phyloP scores from a whole-genome alignment of 768 basidiomycete genomes.

The Mrakia blollopis region DNA sequence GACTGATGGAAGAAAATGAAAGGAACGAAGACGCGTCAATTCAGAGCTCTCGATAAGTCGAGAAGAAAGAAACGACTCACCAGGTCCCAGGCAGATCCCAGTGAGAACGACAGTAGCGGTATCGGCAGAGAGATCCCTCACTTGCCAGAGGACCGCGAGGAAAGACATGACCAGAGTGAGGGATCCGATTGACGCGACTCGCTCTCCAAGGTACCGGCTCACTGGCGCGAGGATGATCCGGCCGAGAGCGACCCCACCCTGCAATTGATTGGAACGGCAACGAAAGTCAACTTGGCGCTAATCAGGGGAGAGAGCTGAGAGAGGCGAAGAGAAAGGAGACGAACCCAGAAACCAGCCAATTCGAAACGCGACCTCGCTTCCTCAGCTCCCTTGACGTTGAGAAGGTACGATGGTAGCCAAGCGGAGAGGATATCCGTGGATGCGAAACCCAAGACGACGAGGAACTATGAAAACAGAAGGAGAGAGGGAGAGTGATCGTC shows the following conservation, averaged over 20 bases:
- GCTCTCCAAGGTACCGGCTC: neutral
- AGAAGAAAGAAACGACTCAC: neutral
- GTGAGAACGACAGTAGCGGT: neutral
- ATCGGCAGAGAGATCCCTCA: neutral
- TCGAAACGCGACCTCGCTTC: neutral
- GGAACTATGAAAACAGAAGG: neutral
- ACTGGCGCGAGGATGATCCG: conserved; percentile 8
- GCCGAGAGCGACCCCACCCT: conserved; percentile 15
- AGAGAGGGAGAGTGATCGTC: too few species aligned
- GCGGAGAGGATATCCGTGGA: neutral
- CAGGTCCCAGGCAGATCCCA: conserved; percentile 2
- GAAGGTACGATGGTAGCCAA: neutral
- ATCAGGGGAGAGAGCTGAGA: neutral
- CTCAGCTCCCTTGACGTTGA: conserved; percentile 3
- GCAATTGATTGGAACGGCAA: neutral
- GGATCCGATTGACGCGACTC: neutral
- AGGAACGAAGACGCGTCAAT: neutral
- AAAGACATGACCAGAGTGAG: neutral
- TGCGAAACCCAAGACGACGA: conserved; percentile 11
- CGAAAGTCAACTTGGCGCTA: neutral
- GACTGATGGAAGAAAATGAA: neutral
- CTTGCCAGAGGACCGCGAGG: conserved; percentile 1
- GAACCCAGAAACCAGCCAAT: neutral
- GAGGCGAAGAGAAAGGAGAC: neutral
- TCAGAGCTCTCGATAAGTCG: neutral